phyloP scores from a whole-genome alignment of 805 yeast genomes.

The Ogataea haglerorum region DNA sequence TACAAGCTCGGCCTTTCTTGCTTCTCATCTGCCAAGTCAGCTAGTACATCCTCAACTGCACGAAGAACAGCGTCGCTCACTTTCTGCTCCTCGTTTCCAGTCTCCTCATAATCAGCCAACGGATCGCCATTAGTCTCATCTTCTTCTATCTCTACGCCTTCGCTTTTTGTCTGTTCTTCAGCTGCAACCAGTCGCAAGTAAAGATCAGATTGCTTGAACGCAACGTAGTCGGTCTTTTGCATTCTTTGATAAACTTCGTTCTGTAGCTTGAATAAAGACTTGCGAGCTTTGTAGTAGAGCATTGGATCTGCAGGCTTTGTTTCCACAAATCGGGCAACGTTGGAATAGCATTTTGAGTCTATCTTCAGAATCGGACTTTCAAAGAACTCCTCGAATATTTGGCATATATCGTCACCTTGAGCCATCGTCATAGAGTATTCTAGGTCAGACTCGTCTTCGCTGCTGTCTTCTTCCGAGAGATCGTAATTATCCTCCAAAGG shows the following conservation, averaged over 20 bases:
- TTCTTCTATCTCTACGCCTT: slow-evolving; percentile 10
- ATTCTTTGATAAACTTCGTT: slow-evolving; percentile 47
- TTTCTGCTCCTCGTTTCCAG: slow-evolving; percentile 33
- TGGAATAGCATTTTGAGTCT: slow-evolving; percentile 25
- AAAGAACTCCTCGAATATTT: slow-evolving; percentile 46
- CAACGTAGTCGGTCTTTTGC: slow-evolving; percentile 50
- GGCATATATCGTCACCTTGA: slow-evolving; percentile 50
- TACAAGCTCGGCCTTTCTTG: slow-evolving; percentile 1
- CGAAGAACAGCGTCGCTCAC: slow-evolving; percentile 46
- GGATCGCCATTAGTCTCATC: slow-evolving; percentile 33
- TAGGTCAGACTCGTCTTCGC: slow-evolving; percentile 22
- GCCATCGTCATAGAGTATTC: slow-evolving; percentile 31
- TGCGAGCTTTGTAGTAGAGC: slow-evolving; percentile 53
- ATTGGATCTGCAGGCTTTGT: slow-evolving; percentile 23
- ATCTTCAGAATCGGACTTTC: slow-evolving; percentile 30
- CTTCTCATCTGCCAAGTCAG: slow-evolving; percentile 47
- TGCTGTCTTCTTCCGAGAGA: slow-evolving; percentile 28
- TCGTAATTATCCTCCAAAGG: slow-evolving; percentile 56
- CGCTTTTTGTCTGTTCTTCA: slow-evolving; percentile 18
- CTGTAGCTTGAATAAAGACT: slow-evolving; percentile 58
- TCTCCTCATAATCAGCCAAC: slow-evolving; percentile 30
- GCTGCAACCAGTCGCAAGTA: slow-evolving; percentile 53
- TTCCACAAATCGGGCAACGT: slow-evolving; percentile 38
- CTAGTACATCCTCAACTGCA: slow-evolving; percentile 68
- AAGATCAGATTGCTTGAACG: slow-evolving; percentile 56